Conservation (phyloP, 2,329 filamentous ascomycete genomes). For the Stemphylium beticola region DNA sequence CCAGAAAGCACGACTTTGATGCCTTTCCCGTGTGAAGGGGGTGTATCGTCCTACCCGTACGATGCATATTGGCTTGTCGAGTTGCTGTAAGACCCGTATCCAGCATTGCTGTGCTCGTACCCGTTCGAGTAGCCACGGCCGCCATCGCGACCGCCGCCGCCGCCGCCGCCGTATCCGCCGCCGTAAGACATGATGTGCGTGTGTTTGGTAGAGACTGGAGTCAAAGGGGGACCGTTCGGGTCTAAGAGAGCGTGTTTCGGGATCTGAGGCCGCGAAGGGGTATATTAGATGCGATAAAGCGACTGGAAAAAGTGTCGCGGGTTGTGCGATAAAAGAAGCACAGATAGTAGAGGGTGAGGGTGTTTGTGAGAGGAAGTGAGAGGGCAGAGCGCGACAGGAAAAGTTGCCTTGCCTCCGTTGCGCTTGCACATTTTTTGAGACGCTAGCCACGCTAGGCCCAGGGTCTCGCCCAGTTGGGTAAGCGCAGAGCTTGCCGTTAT, state of each 20-base stretch:
- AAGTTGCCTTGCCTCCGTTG: slow-evolving; percentile 32
- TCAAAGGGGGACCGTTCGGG: slow-evolving; percentile 27
- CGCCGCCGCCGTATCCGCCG: slow-evolving; percentile 49
- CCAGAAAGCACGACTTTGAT: slow-evolving; percentile 46
- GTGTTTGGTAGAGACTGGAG: slow-evolving; percentile 43
- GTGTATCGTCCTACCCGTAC: slow-evolving; percentile 51
- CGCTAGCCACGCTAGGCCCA: slow-evolving; percentile 13
- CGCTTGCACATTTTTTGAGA: slow-evolving; percentile 29
- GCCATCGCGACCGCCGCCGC: slow-evolving; percentile 54
- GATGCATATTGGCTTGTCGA: slow-evolving; percentile 54
- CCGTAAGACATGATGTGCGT: slow-evolving; percentile 72
- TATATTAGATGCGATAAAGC: slow-evolving; percentile 28
- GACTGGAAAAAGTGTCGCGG: slow-evolving; percentile 34
- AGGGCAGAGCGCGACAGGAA: slow-evolving; percentile 28
- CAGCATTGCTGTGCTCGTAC: slow-evolving; percentile 54
- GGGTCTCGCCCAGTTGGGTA: slow-evolving; percentile 14
- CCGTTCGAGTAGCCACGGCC: slow-evolving; percentile 62
- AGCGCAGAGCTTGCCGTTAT: slow-evolving; percentile 11
- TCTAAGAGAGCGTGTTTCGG: slow-evolving; percentile 29
- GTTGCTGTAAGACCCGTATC: slow-evolving; percentile 53
- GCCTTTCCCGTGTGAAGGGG: slow-evolving; percentile 49
- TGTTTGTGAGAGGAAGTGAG: slow-evolving; percentile 22
- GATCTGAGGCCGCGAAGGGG: slow-evolving; percentile 17
- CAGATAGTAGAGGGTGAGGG: slow-evolving; percentile 24
- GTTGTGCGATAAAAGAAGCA: slow-evolving; percentile 26